These are phyloP conservation scores for Phytophthora tentaculata DNA, from an alignment of 352 stramenopile genomes.

Conservation along the genomic window DNA sequence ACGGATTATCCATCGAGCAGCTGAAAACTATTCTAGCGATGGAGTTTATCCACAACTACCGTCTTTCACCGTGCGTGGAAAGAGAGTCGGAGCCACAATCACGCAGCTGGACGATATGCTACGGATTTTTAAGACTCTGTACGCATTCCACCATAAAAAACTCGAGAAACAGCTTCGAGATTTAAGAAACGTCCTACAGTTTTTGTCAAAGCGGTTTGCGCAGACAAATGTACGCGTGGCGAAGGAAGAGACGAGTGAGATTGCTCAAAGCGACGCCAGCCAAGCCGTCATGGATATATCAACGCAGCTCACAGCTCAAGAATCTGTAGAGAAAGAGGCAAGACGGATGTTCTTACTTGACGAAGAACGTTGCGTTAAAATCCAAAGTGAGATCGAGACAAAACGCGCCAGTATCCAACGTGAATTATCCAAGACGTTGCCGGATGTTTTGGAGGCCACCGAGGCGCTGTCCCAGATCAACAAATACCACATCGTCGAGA, in stretches of 20 bases:
- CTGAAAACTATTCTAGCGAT: conserved; percentile 17
- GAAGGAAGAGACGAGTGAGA: conserved; percentile 45
- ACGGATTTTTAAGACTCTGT: conserved; percentile 47
- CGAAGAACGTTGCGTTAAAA: conserved; percentile 54
- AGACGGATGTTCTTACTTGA: conserved; percentile 61
- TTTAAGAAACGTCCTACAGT: conserved; percentile 21
- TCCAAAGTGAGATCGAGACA: conserved; percentile 64
- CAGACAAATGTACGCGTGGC: conserved; percentile 38
- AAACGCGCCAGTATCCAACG: conserved; percentile 59
- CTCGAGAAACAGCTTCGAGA: conserved; percentile 16
- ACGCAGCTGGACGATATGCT: conserved; percentile 61
- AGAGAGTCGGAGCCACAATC: conserved; percentile 33
- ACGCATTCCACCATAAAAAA: conserved; percentile 53
- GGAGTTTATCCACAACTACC: background rate
- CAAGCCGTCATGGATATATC: conserved; percentile 39
- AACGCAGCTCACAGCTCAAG: conserved; percentile 35
- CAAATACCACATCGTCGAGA: conserved; percentile 82
- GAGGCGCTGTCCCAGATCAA: conserved; percentile 75
- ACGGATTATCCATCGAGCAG: conserved; percentile 21
- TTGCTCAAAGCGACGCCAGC: conserved; percentile 41
- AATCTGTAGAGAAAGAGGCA: conserved; percentile 49
- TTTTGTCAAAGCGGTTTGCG: conserved; percentile 37
- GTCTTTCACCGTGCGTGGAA: conserved; percentile 14
- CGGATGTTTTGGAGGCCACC: conserved; percentile 61
- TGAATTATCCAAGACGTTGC: conserved; percentile 67